These are phyloP conservation scores for Aspergillus haitiensis DNA, from an alignment of 495 filamentous ascomycete species.

Conservation along the genomic window DNA sequence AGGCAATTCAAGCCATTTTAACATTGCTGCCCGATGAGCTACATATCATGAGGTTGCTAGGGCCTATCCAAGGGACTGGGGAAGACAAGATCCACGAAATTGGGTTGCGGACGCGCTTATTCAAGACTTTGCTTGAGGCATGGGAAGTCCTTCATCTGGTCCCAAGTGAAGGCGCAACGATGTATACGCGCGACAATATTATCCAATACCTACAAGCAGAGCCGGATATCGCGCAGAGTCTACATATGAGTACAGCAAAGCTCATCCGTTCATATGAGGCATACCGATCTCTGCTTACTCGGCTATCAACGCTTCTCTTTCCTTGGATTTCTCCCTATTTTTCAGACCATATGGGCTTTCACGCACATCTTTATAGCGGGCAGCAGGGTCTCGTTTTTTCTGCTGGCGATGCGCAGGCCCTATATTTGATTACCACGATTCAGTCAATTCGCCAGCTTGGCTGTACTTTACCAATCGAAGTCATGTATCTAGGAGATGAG, in stretches of 20 bases:
- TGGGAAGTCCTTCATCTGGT: constrained; percentile 25
- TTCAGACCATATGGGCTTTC: constrained; percentile 31
- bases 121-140: constrained; percentile 19
- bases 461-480: constrained; percentile 38
- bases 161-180: not conserved
- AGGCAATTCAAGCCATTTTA: constrained; percentile 6
- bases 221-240: constrained; percentile 7
- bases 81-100: constrained; percentile 22
- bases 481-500: constrained; percentile 39
- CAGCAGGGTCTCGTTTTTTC: constrained; percentile 36
- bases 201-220: constrained; percentile 25
- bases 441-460: constrained; percentile 31
- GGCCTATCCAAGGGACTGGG: constrained; percentile 18
- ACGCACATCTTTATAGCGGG: constrained; percentile 24
- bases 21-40: constrained; percentile 13
- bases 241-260: constrained; percentile 14
- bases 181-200: constrained; percentile 26
- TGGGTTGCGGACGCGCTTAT: constrained; percentile 24
- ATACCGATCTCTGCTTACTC: constrained; percentile 27
- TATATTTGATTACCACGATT: constrained; percentile 36
- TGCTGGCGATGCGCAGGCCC: constrained; percentile 32
- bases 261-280: constrained; percentile 32
- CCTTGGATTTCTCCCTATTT: constrained; percentile 37
- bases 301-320: constrained; percentile 29
- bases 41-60: constrained; percentile 7